Conservation (phyloP, 495 filamentous ascomycete genomes). For the Venustampulla echinocandica region DNA sequence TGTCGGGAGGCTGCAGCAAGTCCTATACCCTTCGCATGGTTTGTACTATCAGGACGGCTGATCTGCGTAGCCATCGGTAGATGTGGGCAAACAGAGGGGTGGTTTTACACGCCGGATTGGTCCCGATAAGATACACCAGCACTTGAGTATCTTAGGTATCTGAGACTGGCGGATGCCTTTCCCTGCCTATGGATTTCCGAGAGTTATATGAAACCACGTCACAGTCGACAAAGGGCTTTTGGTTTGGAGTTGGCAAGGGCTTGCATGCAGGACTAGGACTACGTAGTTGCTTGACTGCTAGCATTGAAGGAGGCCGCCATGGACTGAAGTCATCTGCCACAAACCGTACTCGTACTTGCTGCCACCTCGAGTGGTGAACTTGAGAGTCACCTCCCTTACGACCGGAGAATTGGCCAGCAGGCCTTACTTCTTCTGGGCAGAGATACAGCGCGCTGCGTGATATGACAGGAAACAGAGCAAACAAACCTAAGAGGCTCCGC, state of each 20-base stretch:
- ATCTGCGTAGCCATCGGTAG: slow-evolving; percentile 3
- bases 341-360: slow-evolving; percentile 5
- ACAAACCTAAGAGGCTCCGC: slow-evolving; percentile 7
- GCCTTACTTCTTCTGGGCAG: slow-evolving; percentile 9
- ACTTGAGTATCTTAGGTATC: slow-evolving; percentile 6
- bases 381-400: slow-evolving; percentile 13
- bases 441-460: slow-evolving; percentile 7
- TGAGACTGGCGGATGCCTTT: slow-evolving; percentile 12
- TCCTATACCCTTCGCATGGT: slow-evolving; percentile 2
- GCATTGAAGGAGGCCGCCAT: neutral
- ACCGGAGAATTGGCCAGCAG: slow-evolving; percentile 8
- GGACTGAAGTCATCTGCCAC: slow-evolving; percentile 5
- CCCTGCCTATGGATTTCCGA: slow-evolving; percentile 9
- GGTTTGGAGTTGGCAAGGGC: neutral
- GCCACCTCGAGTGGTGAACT: slow-evolving; percentile 5
- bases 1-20: slow-evolving; percentile 12
- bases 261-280: neutral
- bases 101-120: neutral
- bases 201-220: slow-evolving; percentile 11
- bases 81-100: slow-evolving; percentile 16
- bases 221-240: slow-evolving; percentile 13
- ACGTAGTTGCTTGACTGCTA: neutral
- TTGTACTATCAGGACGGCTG: slow-evolving; percentile 8
- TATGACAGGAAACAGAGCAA: slow-evolving; percentile 19
- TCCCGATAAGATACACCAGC: slow-evolving; percentile 12